Evolutionary conservation across 2,329 filamentous ascomycete species (phyloP).

Genomic region (Aureobasidium subglaciale): DNA sequence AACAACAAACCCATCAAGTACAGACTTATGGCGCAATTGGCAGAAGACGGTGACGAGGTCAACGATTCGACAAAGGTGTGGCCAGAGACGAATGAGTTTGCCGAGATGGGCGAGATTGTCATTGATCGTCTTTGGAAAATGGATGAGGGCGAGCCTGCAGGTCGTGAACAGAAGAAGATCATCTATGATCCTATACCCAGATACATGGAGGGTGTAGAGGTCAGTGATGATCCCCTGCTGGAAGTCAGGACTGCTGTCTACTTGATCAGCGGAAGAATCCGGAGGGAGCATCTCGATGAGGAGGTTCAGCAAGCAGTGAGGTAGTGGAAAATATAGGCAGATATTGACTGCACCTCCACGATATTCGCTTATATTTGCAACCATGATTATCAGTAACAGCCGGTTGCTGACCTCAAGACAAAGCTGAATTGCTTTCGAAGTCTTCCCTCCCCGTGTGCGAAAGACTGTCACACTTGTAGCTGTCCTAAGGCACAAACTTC

Average conservation of each 20-base stretch:
- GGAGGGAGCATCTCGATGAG: conserved; percentile 15
- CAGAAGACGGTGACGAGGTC: background rate
- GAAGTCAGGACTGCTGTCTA: conserved; percentile 18
- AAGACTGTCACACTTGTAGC: too few species aligned
- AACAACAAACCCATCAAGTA: conserved; percentile 12
- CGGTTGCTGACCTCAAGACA: too few species aligned
- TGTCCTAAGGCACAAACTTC: too few species aligned
- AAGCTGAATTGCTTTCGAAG: too few species aligned
- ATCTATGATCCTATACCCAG: conserved; percentile 18
- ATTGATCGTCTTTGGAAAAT: background rate
- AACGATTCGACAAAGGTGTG: background rate
- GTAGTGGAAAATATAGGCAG: background rate
- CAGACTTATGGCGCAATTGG: background rate
- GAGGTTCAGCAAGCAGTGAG: conserved; percentile 2
- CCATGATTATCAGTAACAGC: too few species aligned
- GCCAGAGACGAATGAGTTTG: conserved; percentile 4
- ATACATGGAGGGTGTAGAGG: conserved; percentile 19
- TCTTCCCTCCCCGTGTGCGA: too few species aligned
- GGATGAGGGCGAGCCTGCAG: conserved; percentile 14
- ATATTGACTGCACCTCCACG: too few species aligned
- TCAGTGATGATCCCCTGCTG: conserved; percentile 19
- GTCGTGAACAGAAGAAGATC: conserved; percentile 18
- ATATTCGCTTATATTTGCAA: too few species aligned
- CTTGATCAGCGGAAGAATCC: conserved; percentile 16
- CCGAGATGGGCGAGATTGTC: background rate